These are phyloP conservation scores for Striga asiatica DNA, from an alignment of 257 asterid species.

Conservation along the genomic window DNA sequence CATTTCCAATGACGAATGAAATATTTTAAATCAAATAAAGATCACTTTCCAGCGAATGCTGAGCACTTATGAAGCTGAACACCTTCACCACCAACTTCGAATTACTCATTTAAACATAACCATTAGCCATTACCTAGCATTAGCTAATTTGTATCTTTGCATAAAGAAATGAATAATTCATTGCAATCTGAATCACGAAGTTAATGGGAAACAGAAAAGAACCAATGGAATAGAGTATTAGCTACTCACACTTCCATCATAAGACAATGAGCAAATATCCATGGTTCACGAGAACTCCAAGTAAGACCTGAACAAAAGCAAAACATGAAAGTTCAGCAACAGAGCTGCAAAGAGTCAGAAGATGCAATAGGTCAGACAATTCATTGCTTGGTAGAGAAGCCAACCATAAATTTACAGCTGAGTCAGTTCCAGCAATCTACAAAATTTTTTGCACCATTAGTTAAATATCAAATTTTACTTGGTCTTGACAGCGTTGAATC, in stretches of 20 bases:
- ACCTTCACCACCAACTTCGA: no score
- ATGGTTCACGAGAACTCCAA: constrained; percentile 97
- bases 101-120: not conserved
- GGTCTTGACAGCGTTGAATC: constrained; percentile 8
- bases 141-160: not conserved
- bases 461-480: constrained; percentile 8
- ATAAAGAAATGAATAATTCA: not conserved
- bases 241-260: constrained; percentile 91
- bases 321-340: constrained; percentile 12
- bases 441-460: constrained; percentile 29
- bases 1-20: no score
- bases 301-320: constrained; percentile 53
- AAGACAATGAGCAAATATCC: constrained; percentile 96
- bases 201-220: no score
- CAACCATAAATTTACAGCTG: constrained; percentile 85
- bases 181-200: no score
- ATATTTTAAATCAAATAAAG: no score
- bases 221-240: not conserved
- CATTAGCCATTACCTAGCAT: no score
- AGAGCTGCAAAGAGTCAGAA: constrained; percentile 2
- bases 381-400: constrained; percentile 39
- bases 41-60: no score
- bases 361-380: constrained; percentile 23
- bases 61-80: no score
- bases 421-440: constrained; percentile 98